Evolutionary conservation across 306 rosid species (phyloP), one percentile per base, ranked within the genome.

Genomic region (Dalbergia cochinchinensis): DNA sequence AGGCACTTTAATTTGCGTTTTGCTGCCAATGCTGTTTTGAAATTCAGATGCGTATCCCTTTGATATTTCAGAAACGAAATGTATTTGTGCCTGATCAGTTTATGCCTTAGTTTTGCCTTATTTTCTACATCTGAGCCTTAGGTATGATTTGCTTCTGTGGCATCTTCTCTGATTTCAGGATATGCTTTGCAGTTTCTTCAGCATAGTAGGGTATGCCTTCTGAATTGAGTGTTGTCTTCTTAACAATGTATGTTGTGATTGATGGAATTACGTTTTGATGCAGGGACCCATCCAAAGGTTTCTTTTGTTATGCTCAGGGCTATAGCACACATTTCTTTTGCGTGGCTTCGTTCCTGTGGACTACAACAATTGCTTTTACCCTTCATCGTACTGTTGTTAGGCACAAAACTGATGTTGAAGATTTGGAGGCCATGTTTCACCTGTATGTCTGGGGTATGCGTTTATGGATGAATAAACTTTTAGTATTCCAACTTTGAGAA

Each of bases 111-210:
- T 76, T 79, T 48, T 64, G 33, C 66, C 58, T 20, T 39, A 19
- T 62, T 68, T 48, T 58, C 76, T 54, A 73, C 42, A 54, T 82
- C 47, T 18, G 51, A 71, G 67, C 66, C 65, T 50, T 50, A n/a
- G 7, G 18, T 14, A 60, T 41, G 65, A n/a, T 86, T 79, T 77
- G 85, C 22, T 83, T 59, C 44, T 50, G 61, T 83, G 77, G 72
- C 59, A 33, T 66, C 78, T 78, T 88, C 45, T 73, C 78, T 44
- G 50, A 50, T 76, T 81, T 84, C 97, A 95, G 99, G 99, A 95
- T 76, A 93, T 93, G 97, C 90, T 95, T 67, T 95, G 97, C 92
- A 91, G 99, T 94, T 91, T 95, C 89, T 91, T 93, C 97, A 95
- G 79, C 88, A 90, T 95, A 85, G 81, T 95, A 74, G 98, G 97